Evolutionary conservation across 1,139 yeast species (phyloP), one percentile per base, ranked within the genome.

Genomic region (Martiniozyma asiatica): DNA sequence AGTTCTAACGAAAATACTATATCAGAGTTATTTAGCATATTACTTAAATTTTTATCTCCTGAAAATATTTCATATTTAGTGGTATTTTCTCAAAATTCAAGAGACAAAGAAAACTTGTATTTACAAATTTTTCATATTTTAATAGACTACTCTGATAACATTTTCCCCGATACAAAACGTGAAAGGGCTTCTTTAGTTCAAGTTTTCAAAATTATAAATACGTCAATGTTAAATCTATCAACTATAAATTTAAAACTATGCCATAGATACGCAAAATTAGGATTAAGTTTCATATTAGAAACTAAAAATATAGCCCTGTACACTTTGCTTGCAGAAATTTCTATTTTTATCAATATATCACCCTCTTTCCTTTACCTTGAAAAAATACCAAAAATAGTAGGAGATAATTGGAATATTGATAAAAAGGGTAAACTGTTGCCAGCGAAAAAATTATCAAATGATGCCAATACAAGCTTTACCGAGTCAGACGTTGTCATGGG

Each of bases 161-260:
- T 35, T 5, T 48, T 48, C 26, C 19, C 30, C 2, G 30, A 26
- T 3, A 39, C 36, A 4, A 44, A 44, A 31, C 40, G 42, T 20
- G 53, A 47, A 29, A 35, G 48, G 3, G 42, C 38, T 22, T 32
- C 43, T 6, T 29, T 47, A 15, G 37, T 46, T 6, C 15, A 42
- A 5, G 36, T 60, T 2, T 53, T 65, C 32, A 35, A 49, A 44
- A 51, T 66, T 11, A 48, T 65, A 19, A 66, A 65, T 41, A 57
- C 57, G 31, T 41, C 59, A 6, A 38, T 63, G n/a, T 37, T 55
- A 2, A 42, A 50, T 5, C 35, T 57, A 5, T 45, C 63, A 1
- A 56, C 61, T 0, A 50, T 53, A 14, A 56, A 65, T 41, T 37
- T 55, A 7, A 39, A 44, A 16, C 46, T 55, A 26, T 51, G 59